Percentiles rank a stretch among this genome's conserved stretches.
Evolutionary conservation across 768 basidiomycete genomes (phyloP).

Genomic region (Mycena crocata): DNA sequence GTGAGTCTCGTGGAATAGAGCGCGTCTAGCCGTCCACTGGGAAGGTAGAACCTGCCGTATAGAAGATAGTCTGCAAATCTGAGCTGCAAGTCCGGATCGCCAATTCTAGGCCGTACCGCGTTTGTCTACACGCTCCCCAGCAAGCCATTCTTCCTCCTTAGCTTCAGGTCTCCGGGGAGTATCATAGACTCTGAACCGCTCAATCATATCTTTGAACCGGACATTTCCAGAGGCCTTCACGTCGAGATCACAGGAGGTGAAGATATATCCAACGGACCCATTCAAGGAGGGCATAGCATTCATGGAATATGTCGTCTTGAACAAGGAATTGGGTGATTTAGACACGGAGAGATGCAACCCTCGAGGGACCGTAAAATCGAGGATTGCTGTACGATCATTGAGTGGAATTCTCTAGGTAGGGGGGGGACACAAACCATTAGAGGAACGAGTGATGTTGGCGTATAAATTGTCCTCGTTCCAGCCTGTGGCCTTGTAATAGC

Average conservation of each 20-base stretch:
- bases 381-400: conserved; percentile 67
- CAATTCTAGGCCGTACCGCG: conserved; percentile 64
- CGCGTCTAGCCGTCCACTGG: conserved; percentile 89
- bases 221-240: conserved; percentile 77
- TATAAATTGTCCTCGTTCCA: conserved; percentile 99
- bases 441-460: conserved; percentile 89
- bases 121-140: conserved; percentile 80
- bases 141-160: conserved; percentile 84
- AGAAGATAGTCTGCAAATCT: conserved; percentile 83
- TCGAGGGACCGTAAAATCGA: conserved; percentile 90
- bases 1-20: conserved; percentile 87
- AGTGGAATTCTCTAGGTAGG: conserved; percentile 21
- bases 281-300: conserved; percentile 93
- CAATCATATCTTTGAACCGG: conserved; percentile 89
- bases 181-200: conserved; percentile 87
- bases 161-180: conserved; percentile 84
- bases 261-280: conserved; percentile 94
- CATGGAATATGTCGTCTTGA: conserved; percentile 93
- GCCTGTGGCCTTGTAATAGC: conserved; percentile 91
- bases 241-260: conserved; percentile 86
- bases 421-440: conserved; percentile 69
- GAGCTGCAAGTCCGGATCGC: conserved; percentile 27
- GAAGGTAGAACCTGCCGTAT: conserved; percentile 92
- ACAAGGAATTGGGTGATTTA: conserved; percentile 89
- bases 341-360: conserved; percentile 85